Evolutionary conservation across 2,329 filamentous ascomycete species (phyloP).

Genomic region (Alternaria ventricosa): DNA sequence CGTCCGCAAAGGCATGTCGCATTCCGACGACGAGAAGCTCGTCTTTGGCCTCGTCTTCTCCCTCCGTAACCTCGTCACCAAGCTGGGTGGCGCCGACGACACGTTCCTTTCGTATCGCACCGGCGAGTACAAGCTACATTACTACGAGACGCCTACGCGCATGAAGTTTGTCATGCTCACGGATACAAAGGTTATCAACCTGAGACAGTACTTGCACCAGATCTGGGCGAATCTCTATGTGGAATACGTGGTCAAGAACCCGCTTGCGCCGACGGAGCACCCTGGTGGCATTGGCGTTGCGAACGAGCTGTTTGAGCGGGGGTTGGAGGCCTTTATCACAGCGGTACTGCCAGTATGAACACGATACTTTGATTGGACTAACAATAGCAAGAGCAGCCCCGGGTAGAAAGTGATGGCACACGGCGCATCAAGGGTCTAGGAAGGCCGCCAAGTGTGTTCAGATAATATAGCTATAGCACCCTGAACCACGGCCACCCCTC

Average conservation of each 20-base stretch:
- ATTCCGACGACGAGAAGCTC: conserved; percentile 89
- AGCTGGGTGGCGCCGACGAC: conserved; percentile 91
- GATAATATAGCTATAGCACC: neutral
- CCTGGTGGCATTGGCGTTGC: conserved; percentile 67
- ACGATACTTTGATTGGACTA: neutral
- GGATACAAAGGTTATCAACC: conserved; percentile 84
- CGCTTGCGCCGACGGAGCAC: conserved; percentile 67
- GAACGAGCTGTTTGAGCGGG: conserved; percentile 70
- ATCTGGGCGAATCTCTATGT: conserved; percentile 99
- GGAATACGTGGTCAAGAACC: conserved; percentile 80
- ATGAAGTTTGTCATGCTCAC: conserved; percentile 97
- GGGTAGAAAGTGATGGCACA: neutral
- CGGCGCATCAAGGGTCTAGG: neutral
- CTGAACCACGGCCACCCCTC: neutral
- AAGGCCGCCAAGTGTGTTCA: neutral
- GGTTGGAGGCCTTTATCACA: conserved; percentile 78
- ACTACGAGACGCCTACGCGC: conserved; percentile 96
- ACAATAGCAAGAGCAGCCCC: neutral
- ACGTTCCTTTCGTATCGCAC: conserved; percentile 92
- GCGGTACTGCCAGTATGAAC: conserved; percentile 42
- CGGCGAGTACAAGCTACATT: conserved; percentile 95
- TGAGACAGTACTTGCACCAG: conserved; percentile 94
- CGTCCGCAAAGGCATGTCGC: conserved; percentile 55
- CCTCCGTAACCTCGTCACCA: conserved; percentile 93
- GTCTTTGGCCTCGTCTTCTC: conserved; percentile 98